Evolutionary conservation across 2,329 filamentous ascomycete species (phyloP), one percentile per base, ranked within the genome.

Genomic region (Chrysoporthe puriensis): DNA sequence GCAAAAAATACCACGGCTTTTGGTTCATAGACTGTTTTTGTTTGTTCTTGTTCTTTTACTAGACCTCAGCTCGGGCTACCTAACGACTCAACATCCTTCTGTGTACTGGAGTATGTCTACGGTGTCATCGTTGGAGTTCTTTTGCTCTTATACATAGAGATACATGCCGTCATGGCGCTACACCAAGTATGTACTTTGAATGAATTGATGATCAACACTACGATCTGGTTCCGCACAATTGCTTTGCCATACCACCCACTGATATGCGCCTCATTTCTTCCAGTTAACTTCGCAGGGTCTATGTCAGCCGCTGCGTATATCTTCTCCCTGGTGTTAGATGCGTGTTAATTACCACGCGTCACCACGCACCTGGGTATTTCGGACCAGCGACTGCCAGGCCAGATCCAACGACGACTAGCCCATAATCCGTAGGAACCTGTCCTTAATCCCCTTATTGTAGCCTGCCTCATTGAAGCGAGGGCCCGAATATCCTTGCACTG

Each of bases 121-220:
- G 42, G 56, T 66, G 58, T 59, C 2, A 8, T 46, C 36, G 36
- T 26, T n/a, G 60, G 63, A 63, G 56, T 66, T 66, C 42, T 48
- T 26, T 42, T 60, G 21, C 43, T 50, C 32, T 60, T 62, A 32
- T 61, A 66, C 56, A 66, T 68, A 68, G 60, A 70, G 63, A 70
- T 54, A 50, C 61, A 61, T 65, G 66, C 66, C 66, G 54, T 63
- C 68, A 70, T 63, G 68, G 68, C 68, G 60, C 63, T 56, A 60
- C 52, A 66, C 48, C 18, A 50, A 32, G n/a, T 56, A 62, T 67
- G 62, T 67, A 67, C 50, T 62, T 60, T 32, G 52, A 62, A 69
- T 59, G 67, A 54, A 69, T 63, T 66, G 42, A 69, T 54, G 67
- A 69, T 64, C 60, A 46, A 54, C 46, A 63, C 46, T 64, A 56